Evolutionary conservation across 805 yeast genomes (phyloP), one percentile per base, ranked within the genome.

Genomic region (Sugiyamaella americana): DNA sequence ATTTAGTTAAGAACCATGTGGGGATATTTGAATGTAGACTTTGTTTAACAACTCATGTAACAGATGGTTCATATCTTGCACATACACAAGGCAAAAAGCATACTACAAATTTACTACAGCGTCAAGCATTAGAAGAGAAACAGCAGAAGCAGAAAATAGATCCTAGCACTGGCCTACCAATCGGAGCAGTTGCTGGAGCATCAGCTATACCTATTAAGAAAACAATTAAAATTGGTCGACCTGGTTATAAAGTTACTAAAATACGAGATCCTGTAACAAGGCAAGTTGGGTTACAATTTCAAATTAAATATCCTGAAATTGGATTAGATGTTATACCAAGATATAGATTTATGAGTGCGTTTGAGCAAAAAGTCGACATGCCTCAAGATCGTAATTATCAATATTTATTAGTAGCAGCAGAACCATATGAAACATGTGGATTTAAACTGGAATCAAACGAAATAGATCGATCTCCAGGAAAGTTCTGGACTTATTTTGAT

Each of bases 81-180:
- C 98, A 91, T 61, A 71, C 91, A 3, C 81, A 83, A 41, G 97
- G 97, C 16, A 76, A 78, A 53, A 84, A 84, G 59, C 98, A 91
- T 65, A 86, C 80, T 50, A 60, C 80, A 54, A 84, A 82, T 58
- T 71, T 89, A 26, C 78, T 82, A 53, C 74, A 79, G 51, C 69
- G 96, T 52, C 73, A 73, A n/a, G 68, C 64, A 38, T 51, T 51
- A 44, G 76, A 49, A 17, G 69, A 67, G 30, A 66, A 58, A 43
- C 58, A 58, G 41, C 62, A 64, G 46, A 51, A 55, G 40, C 57
- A 62, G 43, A 51, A 48, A 18, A 37, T 50, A 49, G 49, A 49
- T 13, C 53, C 53, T 18, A 11, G 11, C 21, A 40, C 41, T 20
- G 53, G 43, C n/a, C 32, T 26, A 13, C 38, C 53, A 22, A 23